Evolutionary conservation across 2,329 filamentous ascomycete genomes (phyloP).

Genomic region (Calonectria montana): DNA sequence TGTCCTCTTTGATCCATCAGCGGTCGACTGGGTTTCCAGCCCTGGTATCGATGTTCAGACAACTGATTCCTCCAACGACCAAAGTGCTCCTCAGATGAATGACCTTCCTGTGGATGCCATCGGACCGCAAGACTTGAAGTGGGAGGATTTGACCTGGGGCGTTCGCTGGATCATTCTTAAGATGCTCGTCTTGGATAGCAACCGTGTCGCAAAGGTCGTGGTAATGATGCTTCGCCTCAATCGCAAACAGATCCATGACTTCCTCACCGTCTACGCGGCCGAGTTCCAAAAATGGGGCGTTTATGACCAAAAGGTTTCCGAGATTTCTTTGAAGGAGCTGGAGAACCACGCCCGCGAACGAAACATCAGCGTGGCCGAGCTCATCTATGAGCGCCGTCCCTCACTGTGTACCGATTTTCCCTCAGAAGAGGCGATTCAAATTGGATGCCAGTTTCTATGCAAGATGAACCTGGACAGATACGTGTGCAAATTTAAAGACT

Average conservation of each 20-base stretch:
- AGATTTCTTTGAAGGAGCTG: slow-evolving; percentile 26
- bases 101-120: neutral
- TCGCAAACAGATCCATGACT: slow-evolving; percentile 34
- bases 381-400: slow-evolving; percentile 36
- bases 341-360: slow-evolving; percentile 16
- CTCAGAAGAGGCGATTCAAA: slow-evolving; percentile 24
- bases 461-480: neutral
- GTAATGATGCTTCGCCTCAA: slow-evolving; percentile 33
- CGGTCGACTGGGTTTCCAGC: slow-evolving; percentile 28
- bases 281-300: slow-evolving; percentile 32
- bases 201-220: slow-evolving; percentile 35
- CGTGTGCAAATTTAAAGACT: slow-evolving; percentile 25
- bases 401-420: slow-evolving; percentile 39
- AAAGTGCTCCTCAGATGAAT: neutral
- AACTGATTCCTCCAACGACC: neutral
- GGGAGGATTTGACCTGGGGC: slow-evolving; percentile 40
- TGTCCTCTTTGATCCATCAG: slow-evolving; percentile 14
- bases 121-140: slow-evolving; percentile 9
- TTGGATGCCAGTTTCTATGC: slow-evolving; percentile 33
- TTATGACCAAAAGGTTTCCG: slow-evolving; percentile 30
- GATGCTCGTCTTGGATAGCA: slow-evolving; percentile 27
- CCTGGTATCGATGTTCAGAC: neutral
- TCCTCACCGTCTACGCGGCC: slow-evolving; percentile 36
- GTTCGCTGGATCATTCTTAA: slow-evolving; percentile 42
- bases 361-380: slow-evolving; percentile 15